A percentile compares a stretch with the other conserved stretches of the same genome.
phyloP scores from a whole-genome alignment of 2,329 filamentous ascomycete species.

The Sordariomycetes sp. region DNA sequence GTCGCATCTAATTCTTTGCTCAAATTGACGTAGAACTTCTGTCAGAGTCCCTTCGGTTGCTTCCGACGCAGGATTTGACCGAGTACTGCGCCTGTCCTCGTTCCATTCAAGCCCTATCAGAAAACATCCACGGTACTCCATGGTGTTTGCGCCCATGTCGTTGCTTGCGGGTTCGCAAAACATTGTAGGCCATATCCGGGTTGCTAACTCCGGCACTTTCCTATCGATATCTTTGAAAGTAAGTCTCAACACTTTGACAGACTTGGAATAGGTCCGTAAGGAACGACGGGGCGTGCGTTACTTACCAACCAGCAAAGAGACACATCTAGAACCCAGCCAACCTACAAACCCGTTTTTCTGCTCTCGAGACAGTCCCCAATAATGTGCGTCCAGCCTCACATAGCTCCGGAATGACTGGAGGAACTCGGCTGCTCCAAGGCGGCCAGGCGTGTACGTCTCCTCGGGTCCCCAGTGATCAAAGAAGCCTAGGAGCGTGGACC shows the following conservation, averaged over 20 bases:
- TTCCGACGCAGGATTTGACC: constrained; percentile 22
- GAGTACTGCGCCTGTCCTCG: constrained; percentile 12
- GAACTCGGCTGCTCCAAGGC: constrained; percentile 28
- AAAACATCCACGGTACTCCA: constrained; percentile 47
- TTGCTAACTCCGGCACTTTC: constrained; percentile 32
- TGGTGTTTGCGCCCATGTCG: constrained; percentile 10
- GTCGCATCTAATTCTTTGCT: constrained; percentile 29
- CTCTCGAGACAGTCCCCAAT: constrained; percentile 45
- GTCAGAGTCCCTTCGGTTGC: constrained; percentile 27
- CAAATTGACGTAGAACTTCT: constrained; percentile 30
- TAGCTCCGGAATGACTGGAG: constrained; percentile 37
- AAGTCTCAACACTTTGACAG: background rate
- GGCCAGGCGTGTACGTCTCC: background rate
- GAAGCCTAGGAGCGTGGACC: constrained; percentile 24
- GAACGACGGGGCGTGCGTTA: constrained; percentile 7
- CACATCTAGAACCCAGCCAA: constrained; percentile 50
- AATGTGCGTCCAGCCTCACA: constrained; percentile 47
- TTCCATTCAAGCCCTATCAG: constrained; percentile 40
- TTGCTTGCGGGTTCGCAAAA: constrained; percentile 26
- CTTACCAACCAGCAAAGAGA: constrained; percentile 43
- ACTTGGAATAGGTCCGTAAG: background rate
- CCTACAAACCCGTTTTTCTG: constrained; percentile 43
- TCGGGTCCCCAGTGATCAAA: background rate
- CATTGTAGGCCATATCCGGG: constrained; percentile 49
- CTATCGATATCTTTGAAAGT: constrained; percentile 38